These are phyloP conservation scores for Debaryomyces maramus DNA, from an alignment of 805 yeast genomes.

Conservation along the genomic window DNA sequence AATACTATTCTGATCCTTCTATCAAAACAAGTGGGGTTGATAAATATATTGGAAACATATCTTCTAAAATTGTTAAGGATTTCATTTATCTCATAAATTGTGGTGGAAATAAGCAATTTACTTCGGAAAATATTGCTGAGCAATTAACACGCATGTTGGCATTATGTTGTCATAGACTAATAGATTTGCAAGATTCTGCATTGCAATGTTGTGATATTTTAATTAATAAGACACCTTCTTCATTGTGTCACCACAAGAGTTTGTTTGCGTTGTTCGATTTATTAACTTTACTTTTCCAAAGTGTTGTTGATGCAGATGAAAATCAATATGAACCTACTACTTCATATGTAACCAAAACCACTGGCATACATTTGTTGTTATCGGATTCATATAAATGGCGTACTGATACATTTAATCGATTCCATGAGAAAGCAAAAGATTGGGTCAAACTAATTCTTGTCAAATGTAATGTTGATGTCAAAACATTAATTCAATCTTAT, in stretches of 20 bases:
- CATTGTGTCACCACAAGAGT: constrained; percentile 72
- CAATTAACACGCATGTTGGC: constrained; percentile 70
- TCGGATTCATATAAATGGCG: constrained; percentile 82
- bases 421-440: constrained; percentile 56
- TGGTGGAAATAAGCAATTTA: constrained; percentile 56
- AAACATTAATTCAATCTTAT: constrained; percentile 76
- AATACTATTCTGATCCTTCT: constrained; percentile 86
- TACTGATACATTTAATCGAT: constrained; percentile 56
- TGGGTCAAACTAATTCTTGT: constrained; percentile 67
- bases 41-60: constrained; percentile 63
- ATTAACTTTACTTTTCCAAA: constrained; percentile 71
- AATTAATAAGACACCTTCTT: constrained; percentile 66
- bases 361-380: constrained; percentile 54
- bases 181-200: constrained; percentile 75
- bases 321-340: constrained; percentile 86
- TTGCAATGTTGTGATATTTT: constrained; percentile 71
- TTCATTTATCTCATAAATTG: constrained; percentile 52
- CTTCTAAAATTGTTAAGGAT: constrained; percentile 57
- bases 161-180: constrained; percentile 75
- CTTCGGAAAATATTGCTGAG: constrained; percentile 55
- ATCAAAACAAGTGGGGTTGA: constrained; percentile 61
- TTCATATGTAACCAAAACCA: constrained; percentile 47
- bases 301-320: constrained; percentile 79
- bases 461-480: constrained; percentile 70
- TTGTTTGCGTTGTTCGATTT: constrained; percentile 81